Evolutionary conservation across 108 stramenopile species (phyloP).

Genomic region (Cyclostephanos invisitatus): DNA sequence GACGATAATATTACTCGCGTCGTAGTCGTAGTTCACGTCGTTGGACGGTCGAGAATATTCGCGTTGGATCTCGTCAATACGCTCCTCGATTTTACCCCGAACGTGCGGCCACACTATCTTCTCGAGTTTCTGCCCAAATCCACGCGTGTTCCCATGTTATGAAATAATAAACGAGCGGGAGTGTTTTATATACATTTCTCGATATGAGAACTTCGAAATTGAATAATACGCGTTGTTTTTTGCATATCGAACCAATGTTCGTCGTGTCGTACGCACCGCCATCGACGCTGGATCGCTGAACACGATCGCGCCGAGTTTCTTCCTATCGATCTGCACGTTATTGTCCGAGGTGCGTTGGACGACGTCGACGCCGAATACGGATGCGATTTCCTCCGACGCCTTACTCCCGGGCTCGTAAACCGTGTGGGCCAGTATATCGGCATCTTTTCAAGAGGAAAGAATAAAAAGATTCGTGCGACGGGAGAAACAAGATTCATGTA

Average conservation of each 20-base stretch:
- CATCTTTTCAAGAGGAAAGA: too few relatives aligned
- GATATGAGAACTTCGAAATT: too few relatives aligned
- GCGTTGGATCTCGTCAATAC: conserved; percentile 47
- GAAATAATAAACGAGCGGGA: neutral
- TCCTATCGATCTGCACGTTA: conserved; percentile 53
- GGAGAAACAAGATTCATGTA: too few relatives aligned
- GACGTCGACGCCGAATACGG: conserved; percentile 65
- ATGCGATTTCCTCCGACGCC: conserved; percentile 56
- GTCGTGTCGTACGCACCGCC: conserved; percentile 62
- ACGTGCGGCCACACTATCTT: conserved; percentile 84
- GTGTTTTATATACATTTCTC: too few relatives aligned
- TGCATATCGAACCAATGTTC: too few relatives aligned
- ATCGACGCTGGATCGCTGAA: conserved; percentile 66
- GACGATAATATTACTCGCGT: conserved; percentile 49
- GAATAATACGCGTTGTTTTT: too few relatives aligned
- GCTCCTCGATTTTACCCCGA: conserved; percentile 48
- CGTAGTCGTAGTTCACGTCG: too few relatives aligned
- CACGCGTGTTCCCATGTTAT: neutral
- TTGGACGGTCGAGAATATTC: conserved; percentile 1
- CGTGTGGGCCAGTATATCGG: conserved; percentile 75
- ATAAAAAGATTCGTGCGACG: too few relatives aligned
- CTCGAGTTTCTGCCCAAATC: conserved; percentile 61
- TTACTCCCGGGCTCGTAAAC: conserved; percentile 73
- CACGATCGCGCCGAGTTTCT: conserved; percentile 74
- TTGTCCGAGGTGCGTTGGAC: conserved; percentile 20